Conservation (phyloP, 352 stramenopile species). For the Phytophthora citricola region DNA sequence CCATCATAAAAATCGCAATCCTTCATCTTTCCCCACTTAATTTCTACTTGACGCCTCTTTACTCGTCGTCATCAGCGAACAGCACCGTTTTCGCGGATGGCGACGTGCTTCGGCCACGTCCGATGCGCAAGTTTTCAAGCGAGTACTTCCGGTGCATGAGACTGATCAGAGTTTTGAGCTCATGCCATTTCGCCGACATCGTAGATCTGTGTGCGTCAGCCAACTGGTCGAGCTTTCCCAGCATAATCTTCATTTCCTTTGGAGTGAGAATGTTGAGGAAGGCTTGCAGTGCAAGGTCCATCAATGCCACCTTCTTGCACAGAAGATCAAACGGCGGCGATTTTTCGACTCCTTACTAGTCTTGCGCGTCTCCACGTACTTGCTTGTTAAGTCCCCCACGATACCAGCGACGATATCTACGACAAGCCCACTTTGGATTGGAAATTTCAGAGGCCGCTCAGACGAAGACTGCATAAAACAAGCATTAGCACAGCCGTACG, state of each 20-base stretch:
- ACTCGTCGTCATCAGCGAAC: slow-evolving; percentile 47
- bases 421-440: slow-evolving; percentile 76
- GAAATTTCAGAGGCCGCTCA: slow-evolving; percentile 81
- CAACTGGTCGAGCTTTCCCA: slow-evolving; percentile 76
- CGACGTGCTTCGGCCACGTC: slow-evolving; percentile 49
- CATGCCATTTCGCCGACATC: slow-evolving; percentile 86
- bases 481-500: slow-evolving; percentile 1
- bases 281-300: slow-evolving; percentile 82
- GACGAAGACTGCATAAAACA: slow-evolving; percentile 39
- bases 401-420: slow-evolving; percentile 83
- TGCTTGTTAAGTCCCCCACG: slow-evolving; percentile 77
- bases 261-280: slow-evolving; percentile 80
- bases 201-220: slow-evolving; percentile 79
- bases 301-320: slow-evolving; percentile 85
- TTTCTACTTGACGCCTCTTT: slow-evolving; percentile 11
- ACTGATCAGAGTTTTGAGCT: slow-evolving; percentile 86
- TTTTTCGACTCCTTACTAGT: slow-evolving; percentile 42
- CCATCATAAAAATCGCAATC: slow-evolving; percentile 7
- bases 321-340: slow-evolving; percentile 71
- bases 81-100: slow-evolving; percentile 51
- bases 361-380: slow-evolving; percentile 69
- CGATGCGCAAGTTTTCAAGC: slow-evolving; percentile 77
- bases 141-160: slow-evolving; percentile 90
- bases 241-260: slow-evolving; percentile 72
- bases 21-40: slow-evolving; percentile 15